Percentiles rank a stretch among this genome's conserved stretches.
Evolutionary conservation across 768 basidiomycete genomes (phyloP).

Genomic region (Suillus paluster): DNA sequence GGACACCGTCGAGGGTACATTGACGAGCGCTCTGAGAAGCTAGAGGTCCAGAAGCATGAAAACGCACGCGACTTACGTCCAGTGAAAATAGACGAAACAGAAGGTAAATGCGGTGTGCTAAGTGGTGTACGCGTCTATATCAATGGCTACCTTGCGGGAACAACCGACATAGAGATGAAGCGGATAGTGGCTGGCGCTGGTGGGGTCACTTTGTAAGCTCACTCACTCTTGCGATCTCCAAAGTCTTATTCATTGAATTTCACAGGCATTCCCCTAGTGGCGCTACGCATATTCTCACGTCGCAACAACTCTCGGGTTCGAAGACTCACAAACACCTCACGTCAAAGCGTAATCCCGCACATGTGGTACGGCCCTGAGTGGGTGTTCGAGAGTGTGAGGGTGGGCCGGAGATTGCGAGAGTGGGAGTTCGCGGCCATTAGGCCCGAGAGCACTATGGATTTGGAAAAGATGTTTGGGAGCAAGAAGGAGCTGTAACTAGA

Average conservation of each 20-base stretch:
- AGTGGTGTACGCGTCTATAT: slow-evolving; percentile 64
- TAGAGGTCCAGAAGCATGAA: slow-evolving; percentile 37
- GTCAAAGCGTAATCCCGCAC: slow-evolving; percentile 50
- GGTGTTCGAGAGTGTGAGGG: slow-evolving; percentile 68
- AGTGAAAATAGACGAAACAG: slow-evolving; percentile 5
- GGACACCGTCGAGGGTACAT: slow-evolving; percentile 41
- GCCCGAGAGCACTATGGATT: slow-evolving; percentile 39
- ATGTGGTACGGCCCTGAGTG: slow-evolving; percentile 80
- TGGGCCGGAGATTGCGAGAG: slow-evolving; percentile 65
- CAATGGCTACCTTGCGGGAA: slow-evolving; percentile 68
- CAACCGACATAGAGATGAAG: slow-evolving; percentile 84
- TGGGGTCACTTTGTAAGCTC: slow-evolving; percentile 64
- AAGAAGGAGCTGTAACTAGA: background rate
- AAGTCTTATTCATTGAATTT: slow-evolving; percentile 1
- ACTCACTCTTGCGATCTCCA: background rate
- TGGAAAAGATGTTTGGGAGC: slow-evolving; percentile 42
- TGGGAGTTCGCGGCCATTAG: slow-evolving; percentile 56
- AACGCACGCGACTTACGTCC: slow-evolving; percentile 10
- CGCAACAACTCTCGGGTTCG: slow-evolving; percentile 67
- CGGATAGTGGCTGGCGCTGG: slow-evolving; percentile 67
- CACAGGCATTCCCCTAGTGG: slow-evolving; percentile 57
- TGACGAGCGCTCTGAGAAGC: slow-evolving; percentile 50
- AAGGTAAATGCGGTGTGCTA: slow-evolving; percentile 30
- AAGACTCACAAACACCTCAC: slow-evolving; percentile 72
- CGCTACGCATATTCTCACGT: slow-evolving; percentile 82